Percentiles rank a stretch among this genome's conserved stretches.
phyloP scores from a whole-genome alignment of 2,329 filamentous ascomycete species.

The Canariomyces notabilis region DNA sequence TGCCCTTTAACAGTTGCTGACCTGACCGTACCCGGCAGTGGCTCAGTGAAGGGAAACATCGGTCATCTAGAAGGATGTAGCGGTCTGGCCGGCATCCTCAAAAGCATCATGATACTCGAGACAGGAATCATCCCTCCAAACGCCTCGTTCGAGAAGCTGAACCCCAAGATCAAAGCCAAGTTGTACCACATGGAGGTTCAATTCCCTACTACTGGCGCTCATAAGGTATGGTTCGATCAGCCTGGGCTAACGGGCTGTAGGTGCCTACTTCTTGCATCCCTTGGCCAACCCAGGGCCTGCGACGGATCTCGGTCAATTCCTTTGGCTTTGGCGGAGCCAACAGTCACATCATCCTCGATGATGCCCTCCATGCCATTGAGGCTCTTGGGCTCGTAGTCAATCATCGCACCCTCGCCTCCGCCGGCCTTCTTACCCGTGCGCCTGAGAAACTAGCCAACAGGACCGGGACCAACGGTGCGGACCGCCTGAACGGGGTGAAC shows the following conservation, averaged over 20 bases:
- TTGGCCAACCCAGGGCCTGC: conserved; percentile 15
- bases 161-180: conserved; percentile 19
- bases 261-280: not conserved
- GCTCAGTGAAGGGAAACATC: conserved; percentile 25
- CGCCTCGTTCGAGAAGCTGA: conserved; percentile 15
- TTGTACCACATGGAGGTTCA: conserved; percentile 11
- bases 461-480: too few species aligned
- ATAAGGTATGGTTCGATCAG: not conserved
- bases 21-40: not conserved
- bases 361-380: not conserved
- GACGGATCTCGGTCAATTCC: conserved; percentile 26
- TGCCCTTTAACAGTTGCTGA: too few species aligned
- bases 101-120: conserved; percentile 21
- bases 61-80: conserved; percentile 24
- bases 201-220: not conserved
- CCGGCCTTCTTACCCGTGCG: not conserved
- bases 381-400: not conserved
- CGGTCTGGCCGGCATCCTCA: conserved; percentile 24
- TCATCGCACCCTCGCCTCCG: not conserved
- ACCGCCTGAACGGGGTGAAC: not conserved
- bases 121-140: conserved; percentile 21
- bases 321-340: conserved; percentile 32
- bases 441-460: not conserved
- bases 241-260: not conserved
- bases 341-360: conserved; percentile 27